phyloP scores from a whole-genome alignment of 768 basidiomycete species.

The Psilocybe subaeruginosa region DNA sequence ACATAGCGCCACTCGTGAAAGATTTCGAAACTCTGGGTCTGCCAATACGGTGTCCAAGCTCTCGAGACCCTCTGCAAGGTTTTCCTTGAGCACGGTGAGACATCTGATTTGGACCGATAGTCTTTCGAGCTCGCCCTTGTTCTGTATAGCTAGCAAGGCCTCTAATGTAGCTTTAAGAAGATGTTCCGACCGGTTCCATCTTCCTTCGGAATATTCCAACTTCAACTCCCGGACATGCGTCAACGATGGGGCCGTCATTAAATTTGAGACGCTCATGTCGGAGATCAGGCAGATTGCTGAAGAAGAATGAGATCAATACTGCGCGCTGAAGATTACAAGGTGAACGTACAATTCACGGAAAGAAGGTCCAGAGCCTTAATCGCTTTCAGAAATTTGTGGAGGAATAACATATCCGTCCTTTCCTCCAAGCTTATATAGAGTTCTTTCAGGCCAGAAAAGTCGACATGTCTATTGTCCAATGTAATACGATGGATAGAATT shows the following conservation, averaged over 20 bases:
- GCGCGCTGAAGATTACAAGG: too few species aligned
- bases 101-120: background rate
- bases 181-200: background rate
- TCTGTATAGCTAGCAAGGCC: background rate
- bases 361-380: background rate
- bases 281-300: background rate
- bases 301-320: background rate
- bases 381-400: background rate
- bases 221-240: background rate
- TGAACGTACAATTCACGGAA: background rate
- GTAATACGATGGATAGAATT: background rate
- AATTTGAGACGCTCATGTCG: background rate
- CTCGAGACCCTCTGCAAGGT: background rate
- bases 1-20: background rate
- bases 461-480: background rate
- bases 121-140: background rate
- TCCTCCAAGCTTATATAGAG: background rate
- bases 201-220: background rate
- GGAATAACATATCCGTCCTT: background rate
- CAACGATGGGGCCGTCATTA: background rate
- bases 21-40: background rate
- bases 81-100: background rate
- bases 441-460: background rate
- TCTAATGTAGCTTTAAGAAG: background rate
- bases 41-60: background rate